Evolutionary conservation across 331 rosid genomes (phyloP).

Genomic region (Ulmus americana): DNA sequence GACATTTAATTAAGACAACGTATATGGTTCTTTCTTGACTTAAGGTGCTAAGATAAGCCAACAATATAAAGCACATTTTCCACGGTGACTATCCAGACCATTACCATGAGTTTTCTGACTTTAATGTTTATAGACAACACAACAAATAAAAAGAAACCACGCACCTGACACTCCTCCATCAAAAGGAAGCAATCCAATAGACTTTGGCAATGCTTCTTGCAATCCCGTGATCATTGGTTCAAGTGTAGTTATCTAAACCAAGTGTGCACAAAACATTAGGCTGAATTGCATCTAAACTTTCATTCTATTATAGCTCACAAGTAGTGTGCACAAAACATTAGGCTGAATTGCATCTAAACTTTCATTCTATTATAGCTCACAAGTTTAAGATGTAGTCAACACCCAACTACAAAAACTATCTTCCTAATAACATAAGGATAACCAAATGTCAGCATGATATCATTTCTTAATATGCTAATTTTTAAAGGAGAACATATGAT

Average conservation of each 20-base stretch:
- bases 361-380: background rate
- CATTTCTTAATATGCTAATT: too few species aligned
- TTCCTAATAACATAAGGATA: background rate
- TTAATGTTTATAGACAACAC: background rate
- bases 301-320: too few species aligned
- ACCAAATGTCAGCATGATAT: background rate
- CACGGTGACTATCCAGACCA: background rate
- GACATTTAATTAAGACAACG: background rate
- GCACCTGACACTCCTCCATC: slow-evolving; percentile 94
- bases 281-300: background rate
- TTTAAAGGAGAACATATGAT: too few species aligned
- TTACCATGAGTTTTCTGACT: background rate
- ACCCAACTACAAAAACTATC: too few species aligned
- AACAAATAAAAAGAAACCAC: slow-evolving; percentile 8
- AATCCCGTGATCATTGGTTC: slow-evolving; percentile 87
- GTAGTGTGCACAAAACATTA: too few species aligned
- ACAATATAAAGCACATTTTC: background rate
- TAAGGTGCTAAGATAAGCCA: background rate
- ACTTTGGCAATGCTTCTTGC: slow-evolving; percentile 91
- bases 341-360: background rate
- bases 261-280: slow-evolving; percentile 18
- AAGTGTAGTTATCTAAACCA: slow-evolving; percentile 66
- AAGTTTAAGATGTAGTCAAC: too few species aligned
- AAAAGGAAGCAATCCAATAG: slow-evolving; percentile 91
- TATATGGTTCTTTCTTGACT: background rate